Base-by-base conservation (phyloP, 2,329 filamentous ascomycete species). In the Triangularia verruculosa region DNA sequence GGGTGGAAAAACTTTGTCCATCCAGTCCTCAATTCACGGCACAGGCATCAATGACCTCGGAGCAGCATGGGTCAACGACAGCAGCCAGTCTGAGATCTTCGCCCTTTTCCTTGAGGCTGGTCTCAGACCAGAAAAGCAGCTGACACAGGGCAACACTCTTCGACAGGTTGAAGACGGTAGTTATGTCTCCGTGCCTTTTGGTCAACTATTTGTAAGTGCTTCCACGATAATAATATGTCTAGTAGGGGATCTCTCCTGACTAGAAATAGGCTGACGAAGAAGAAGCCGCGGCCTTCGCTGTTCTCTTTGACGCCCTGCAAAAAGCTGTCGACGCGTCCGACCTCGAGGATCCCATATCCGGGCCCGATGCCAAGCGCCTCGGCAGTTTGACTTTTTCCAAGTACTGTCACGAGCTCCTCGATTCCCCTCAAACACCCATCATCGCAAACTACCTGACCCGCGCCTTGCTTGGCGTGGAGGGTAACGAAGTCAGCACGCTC, bases 31-130 rank as follows among this genome's bases (percentile, higher is more conserved):
- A 27, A 72, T 71, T 2, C 56, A 60, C 7, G 51, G 25, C 13
- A 28, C 24, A 20, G 58, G 75, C 80, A 13, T 54, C 51, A 54
- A 54, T 6, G 85, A 87, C 22, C 69, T 86, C 0, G 85, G 85
- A 2, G 85, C 83, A 0, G 43, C 82, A 0, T 88, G 85, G 85
- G 81, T 87, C 66, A 87, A 88, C 66, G 81, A 86, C 59, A 79
- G 74, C 1, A 83, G 79, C 58, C 84, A 87, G 66, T 73, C 68
- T 25, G 73, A 74, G 3, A 78, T 86, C 57, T 79, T 72, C 66
- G 74, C 70, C 0, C 70, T 83, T 7, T 77, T 77, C 0, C 67
- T 75, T 55, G 66, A 72, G 43, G 82, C 79, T 57, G 76, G 77
- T 0, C 68, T 80, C 0, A 78, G 82, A 25, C 64, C 81, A 0